Base-by-base conservation (phyloP, 2,329 filamentous ascomycete species). In the Phyllosticta citribraziliensis region DNA sequence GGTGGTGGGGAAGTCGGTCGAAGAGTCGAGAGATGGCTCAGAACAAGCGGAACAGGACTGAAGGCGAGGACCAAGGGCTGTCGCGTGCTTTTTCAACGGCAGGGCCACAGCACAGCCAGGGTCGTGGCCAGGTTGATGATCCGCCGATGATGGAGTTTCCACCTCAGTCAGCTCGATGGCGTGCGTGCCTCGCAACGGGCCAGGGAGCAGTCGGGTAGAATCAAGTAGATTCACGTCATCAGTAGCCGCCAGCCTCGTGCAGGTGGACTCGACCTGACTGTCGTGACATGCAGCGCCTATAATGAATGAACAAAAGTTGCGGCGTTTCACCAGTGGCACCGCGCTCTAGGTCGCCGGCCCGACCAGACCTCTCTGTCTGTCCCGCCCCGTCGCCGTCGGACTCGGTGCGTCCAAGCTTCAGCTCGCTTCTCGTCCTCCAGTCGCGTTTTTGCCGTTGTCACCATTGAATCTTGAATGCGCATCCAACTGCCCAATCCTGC, bases 1-100 rank as follows among this genome's bases (percentile, higher is more conserved):
- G 4, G 52, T 53, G 52, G 20, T 12, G 20, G 33, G 17, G 22
- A 51, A 40, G n/a, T 24, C 12, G 20, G 20, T 14, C 27, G 40
- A 51, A 57, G 59, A 61, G 59, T 47, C 50, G 50, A 59, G 57
- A 59, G 25, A 30, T 55, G 57, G 57, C 57, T 52, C 22, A 55
- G 58, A 40, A 50, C 58, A n/a, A 54, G 53, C 52, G 27, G 58
- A 54, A 55, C 58, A 52, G 58, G 51, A 35, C 53, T 55, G 58
- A 55, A 52, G 53, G 24, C n/a, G 58, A 24, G 35, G 58, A 33
- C 52, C 58, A 55, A 56, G 59, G 54, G 54, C 11, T 61, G 59
- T 61, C 59, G 59, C 59, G 59, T 61, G 59, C 59, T 61, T 61
- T 60, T 61, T 53, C 24, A 27, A 53, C 52, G 10, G 52, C 40